phyloP scores from a whole-genome alignment of 83 land plant genomes.

The Diphasiastrum complanatum region DNA sequence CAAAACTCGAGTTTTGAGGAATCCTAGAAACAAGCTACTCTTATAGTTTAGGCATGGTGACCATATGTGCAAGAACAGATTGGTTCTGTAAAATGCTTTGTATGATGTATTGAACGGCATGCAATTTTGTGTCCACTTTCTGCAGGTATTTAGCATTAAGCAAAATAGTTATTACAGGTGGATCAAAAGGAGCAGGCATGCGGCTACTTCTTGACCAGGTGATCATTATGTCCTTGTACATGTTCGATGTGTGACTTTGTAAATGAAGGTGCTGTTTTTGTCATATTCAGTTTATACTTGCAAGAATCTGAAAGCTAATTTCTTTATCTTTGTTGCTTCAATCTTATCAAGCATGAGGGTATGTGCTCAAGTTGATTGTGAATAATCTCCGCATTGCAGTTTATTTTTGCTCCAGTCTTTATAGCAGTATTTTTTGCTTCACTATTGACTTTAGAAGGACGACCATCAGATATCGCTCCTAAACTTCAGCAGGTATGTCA shows the following conservation, averaged over 20 bases:
- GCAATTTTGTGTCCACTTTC: too few species aligned
- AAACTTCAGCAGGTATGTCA: slow-evolving; percentile 28
- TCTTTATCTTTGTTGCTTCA: not conserved
- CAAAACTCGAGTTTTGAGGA: too few species aligned
- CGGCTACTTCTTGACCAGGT: slow-evolving; percentile 34
- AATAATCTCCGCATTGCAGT: slow-evolving; percentile 14
- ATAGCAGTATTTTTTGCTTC: slow-evolving; percentile 30
- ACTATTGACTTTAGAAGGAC: slow-evolving; percentile 31
- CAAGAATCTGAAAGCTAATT: too few species aligned
- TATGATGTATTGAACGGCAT: too few species aligned
- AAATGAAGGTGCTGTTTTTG: too few species aligned
- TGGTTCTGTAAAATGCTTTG: too few species aligned
- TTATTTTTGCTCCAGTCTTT: slow-evolving; percentile 30
- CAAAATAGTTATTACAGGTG: slow-evolving; percentile 19
- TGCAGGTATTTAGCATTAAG: slow-evolving; percentile 23
- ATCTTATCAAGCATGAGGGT: too few species aligned
- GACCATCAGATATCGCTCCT: slow-evolving; percentile 20
- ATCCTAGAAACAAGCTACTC: too few species aligned
- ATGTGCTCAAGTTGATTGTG: too few species aligned
- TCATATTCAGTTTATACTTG: too few species aligned
- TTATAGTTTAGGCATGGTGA: too few species aligned
- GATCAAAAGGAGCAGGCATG: slow-evolving; percentile 13
- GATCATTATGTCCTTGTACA: not conserved
- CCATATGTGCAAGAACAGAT: too few species aligned
- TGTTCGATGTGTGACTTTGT: not conserved